phyloP scores from a whole-genome alignment of 2,329 filamentous ascomycete species.

The Aspergillus pseudoterreus region DNA sequence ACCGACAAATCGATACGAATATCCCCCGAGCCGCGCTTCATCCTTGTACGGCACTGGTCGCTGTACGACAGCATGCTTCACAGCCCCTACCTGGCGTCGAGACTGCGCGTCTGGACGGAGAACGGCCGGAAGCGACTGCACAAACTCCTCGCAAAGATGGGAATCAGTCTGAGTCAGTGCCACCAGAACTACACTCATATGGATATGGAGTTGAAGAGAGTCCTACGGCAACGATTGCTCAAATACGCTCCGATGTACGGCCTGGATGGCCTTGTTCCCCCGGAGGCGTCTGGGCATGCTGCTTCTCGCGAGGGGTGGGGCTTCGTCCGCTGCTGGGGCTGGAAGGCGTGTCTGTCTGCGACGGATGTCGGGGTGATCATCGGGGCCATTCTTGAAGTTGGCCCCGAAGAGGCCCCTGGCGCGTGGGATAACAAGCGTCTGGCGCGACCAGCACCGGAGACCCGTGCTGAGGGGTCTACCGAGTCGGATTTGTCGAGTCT shows the following conservation, averaged over 20 bases:
- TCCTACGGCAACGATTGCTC: slow-evolving; percentile 76
- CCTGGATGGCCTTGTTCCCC: slow-evolving; percentile 86
- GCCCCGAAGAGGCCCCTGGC: slow-evolving; percentile 41
- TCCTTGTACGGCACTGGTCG: slow-evolving; percentile 93
- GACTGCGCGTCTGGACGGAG: slow-evolving; percentile 92
- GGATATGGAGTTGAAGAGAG: slow-evolving; percentile 94
- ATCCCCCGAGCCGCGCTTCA: slow-evolving; percentile 88
- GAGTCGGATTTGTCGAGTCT: slow-evolving; percentile 31
- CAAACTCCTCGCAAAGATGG: slow-evolving; percentile 97
- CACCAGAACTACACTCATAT: slow-evolving; percentile 96
- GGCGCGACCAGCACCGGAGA: slow-evolving; percentile 18
- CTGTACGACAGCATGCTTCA: slow-evolving; percentile 98
- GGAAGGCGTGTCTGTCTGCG: slow-evolving; percentile 89
- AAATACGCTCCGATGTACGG: slow-evolving; percentile 93
- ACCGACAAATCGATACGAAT: slow-evolving; percentile 89
- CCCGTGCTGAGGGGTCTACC: slow-evolving; percentile 15
- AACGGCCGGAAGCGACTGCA: slow-evolving; percentile 81
- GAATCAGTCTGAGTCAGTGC: slow-evolving; percentile 87
- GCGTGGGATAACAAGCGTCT: slow-evolving; percentile 32
- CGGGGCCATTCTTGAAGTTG: slow-evolving; percentile 88
- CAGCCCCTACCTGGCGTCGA: slow-evolving; percentile 87
- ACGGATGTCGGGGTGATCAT: slow-evolving; percentile 92
- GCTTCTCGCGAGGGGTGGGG: slow-evolving; percentile 88
- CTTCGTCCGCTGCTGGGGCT: slow-evolving; percentile 96
- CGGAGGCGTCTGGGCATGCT: slow-evolving; percentile 66